Base-by-base conservation (phyloP, 768 basidiomycete species). In the Hirschioporus abietinus region DNA sequence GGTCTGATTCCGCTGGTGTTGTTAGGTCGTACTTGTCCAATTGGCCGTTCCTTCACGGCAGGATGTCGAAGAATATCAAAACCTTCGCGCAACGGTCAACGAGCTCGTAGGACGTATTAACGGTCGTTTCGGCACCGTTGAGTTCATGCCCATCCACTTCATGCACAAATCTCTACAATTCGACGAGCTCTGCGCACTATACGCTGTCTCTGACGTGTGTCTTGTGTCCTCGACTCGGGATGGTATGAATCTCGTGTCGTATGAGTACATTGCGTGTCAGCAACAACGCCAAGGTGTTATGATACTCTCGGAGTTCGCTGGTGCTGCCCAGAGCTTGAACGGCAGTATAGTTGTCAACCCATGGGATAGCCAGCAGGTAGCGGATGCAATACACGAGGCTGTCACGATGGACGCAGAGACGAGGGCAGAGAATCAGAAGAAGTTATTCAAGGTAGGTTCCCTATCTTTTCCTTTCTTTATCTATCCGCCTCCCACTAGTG, bases 91-190 rank as follows among this genome's bases (percentile, higher is more conserved):
- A 20, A 93, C 92, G 1, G 95, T 99, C 64, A 99, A 99, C 81
- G 96, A 99, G 76, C 87, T 99, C 63, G 97, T 99, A 34, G 97
- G 97, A 1, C 88, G 96, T 26, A 99, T 99, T 79, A 99, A 99
- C 75, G 97, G 97, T 8, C 91, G 95, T 9, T 99, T 99, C 73
- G 97, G 97, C 34, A 99, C 97, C 0, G 95, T 99, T 74, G 97
- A 99, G 72, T 99, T 96, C 76, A 97, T 98, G 94, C 97, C 97
- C 7, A 99, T 99, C 68, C 97, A 99, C 78, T 99, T 97, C 78
- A 94, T 99, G 93, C 96, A 99, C 84, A 96, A 96, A 78, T 91
- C 88, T 69, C 81, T 99, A 64, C 79, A 88, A 0, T 96, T 98
- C 74, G 93, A 97, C 74, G 97, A 99, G 74, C 85, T 99, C 8